Evolutionary conservation across 2,329 filamentous ascomycete species (phyloP).

Genomic region (Cladobotryum mycophilum): DNA sequence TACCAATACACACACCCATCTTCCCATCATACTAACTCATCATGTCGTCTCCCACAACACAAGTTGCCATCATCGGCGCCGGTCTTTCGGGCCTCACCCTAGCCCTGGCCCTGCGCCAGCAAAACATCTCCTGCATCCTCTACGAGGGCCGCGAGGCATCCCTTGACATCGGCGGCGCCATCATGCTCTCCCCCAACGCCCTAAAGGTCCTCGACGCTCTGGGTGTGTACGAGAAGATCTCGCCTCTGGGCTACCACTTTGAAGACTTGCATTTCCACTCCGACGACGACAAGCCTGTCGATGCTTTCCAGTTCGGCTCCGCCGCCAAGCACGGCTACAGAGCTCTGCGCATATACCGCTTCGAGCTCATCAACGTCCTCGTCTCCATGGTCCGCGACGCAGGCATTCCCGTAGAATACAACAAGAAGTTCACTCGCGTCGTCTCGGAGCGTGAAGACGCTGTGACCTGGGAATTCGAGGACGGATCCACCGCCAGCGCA

Average conservation of each 20-base stretch:
- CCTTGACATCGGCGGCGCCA: slow-evolving; percentile 44
- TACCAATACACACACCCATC: not conserved
- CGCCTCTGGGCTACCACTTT: slow-evolving; percentile 43
- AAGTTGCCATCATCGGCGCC: slow-evolving; percentile 27
- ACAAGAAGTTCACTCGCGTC: slow-evolving; percentile 41
- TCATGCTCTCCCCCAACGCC: slow-evolving; percentile 56
- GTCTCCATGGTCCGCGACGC: slow-evolving; percentile 32
- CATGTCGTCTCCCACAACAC: slow-evolving; percentile 4
- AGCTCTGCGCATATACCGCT: slow-evolving; percentile 48
- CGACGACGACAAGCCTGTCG: slow-evolving; percentile 23
- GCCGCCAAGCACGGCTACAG: slow-evolving; percentile 44
- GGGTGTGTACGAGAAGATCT: slow-evolving; percentile 40
- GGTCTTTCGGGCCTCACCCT: slow-evolving; percentile 46
- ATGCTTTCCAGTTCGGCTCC: slow-evolving; percentile 43
- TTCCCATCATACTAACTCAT: not conserved
- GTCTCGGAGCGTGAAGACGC: slow-evolving; percentile 30
- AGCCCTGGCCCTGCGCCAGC: slow-evolving; percentile 46
- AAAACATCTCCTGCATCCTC: slow-evolving; percentile 42
- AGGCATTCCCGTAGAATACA: slow-evolving; percentile 38
- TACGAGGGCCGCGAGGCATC: slow-evolving; percentile 44
- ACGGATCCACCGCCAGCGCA: slow-evolving; percentile 35
- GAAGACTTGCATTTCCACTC: slow-evolving; percentile 42
- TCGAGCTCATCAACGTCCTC: slow-evolving; percentile 45
- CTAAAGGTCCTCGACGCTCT: slow-evolving; percentile 47
- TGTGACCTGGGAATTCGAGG: slow-evolving; percentile 42